Base-by-base conservation (phyloP, 2,329 filamentous ascomycete genomes). In the Malbranchea cinnamomea region DNA sequence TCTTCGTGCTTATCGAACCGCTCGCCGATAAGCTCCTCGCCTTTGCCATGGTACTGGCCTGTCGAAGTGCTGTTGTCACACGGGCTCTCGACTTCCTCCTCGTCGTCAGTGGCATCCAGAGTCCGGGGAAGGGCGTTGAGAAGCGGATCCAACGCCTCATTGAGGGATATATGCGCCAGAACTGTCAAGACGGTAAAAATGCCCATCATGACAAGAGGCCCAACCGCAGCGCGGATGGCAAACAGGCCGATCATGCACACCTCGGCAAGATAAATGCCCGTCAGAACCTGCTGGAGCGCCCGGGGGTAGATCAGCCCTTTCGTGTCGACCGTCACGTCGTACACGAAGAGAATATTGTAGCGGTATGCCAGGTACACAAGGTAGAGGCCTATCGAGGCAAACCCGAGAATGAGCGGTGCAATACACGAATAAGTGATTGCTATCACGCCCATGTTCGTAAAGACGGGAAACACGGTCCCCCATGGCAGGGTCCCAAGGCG, bases 291-390 rank as follows among this genome's bases (percentile, higher is more conserved):
- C 49, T 89, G 75, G 12, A 94, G 62, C 0, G 83, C 84, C 9
- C 77, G 74, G 1, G 84, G 80, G 48, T 94, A 94, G 39, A 87
- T 78, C 2, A 91, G 67, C 2, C 87, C 85, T 45, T 89, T 83
- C 24, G 81, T 92, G 48, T 94, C 84, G 47, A 91, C 71, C 35
- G 72, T 61, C 9, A 78, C 73, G 49, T 89, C 78, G 33, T 78
- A 78, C 4, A 92, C 83, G 52, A 81, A 94, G 30, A 94, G 66
- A 30, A 93, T 62, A 47, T 93, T 92, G 63, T 94, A 93, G 20
- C 81, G 72, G 63, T 84, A 93, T 21, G 83, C 80, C 31, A 87
- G 60, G 49, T 92, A 91, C 48, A 93, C 83, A 21, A 89, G 62
- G 21, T 66, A 71, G 38, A 94, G 69, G 15, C 82, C 84, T 10